Conservation (phyloP, 768 basidiomycete genomes). For the Boletus rubroflammeus region DNA sequence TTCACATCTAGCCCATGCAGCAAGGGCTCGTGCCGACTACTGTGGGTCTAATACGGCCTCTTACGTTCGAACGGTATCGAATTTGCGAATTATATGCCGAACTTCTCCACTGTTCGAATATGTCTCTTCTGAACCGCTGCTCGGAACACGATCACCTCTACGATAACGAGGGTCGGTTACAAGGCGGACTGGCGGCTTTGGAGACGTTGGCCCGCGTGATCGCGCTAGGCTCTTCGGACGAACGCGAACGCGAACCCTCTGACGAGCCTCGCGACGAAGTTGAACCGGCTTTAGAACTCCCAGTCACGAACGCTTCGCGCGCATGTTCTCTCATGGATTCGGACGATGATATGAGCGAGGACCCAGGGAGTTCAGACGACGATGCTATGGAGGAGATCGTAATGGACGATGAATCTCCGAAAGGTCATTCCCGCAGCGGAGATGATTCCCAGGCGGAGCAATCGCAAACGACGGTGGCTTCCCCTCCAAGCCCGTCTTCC, state of each 20-base stretch:
- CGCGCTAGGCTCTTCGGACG: conserved; percentile 54
- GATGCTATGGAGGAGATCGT: conserved; percentile 81
- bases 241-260: conserved; percentile 51
- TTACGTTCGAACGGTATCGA: conserved; percentile 93
- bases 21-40: conserved; percentile 68
- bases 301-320: conserved; percentile 53
- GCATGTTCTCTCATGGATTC: conserved; percentile 57
- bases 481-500: conserved; percentile 30
- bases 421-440: conserved; percentile 23
- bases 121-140: conserved; percentile 89
- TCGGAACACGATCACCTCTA: conserved; percentile 67
- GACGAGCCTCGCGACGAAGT: conserved; percentile 56
- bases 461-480: conserved; percentile 28
- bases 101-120: conserved; percentile 95
- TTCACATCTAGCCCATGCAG: conserved; percentile 35
- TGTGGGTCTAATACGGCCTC: conserved; percentile 67
- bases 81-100: conserved; percentile 97
- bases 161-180: conserved; percentile 77
- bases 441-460: conserved; percentile 34
- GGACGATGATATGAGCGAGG: conserved; percentile 75
- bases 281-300: conserved; percentile 65
- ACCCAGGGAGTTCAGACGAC: conserved; percentile 72
- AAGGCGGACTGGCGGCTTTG: conserved; percentile 80
- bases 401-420: conserved; percentile 61
- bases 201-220: conserved; percentile 88